Percentiles rank a stretch among this genome's conserved stretches.
Conservation (phyloP, 225 moss, liverwort and hornwort genomes). For the Pseudoscleropodium purum region DNA sequence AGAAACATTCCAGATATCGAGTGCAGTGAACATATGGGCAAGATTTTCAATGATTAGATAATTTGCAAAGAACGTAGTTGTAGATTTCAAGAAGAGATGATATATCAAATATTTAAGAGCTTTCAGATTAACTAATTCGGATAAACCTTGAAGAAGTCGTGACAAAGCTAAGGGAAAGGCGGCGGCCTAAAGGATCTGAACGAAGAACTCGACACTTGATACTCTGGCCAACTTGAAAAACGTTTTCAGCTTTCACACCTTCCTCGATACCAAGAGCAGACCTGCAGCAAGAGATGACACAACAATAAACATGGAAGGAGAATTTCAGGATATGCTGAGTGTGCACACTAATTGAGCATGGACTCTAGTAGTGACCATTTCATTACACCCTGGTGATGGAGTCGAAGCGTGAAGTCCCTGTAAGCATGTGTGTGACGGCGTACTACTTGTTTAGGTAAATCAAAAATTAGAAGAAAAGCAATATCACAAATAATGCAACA, state of each 20-base stretch:
- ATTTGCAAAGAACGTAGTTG: not conserved
- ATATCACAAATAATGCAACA: not conserved
- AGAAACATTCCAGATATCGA: not conserved
- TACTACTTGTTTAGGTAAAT: not conserved
- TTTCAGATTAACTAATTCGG: not conserved
- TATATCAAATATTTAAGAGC: not conserved
- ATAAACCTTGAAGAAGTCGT: constrained; percentile 36
- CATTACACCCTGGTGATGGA: not conserved
- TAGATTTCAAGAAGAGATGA: not conserved
- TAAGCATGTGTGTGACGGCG: not conserved
- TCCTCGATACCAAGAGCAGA: constrained; percentile 61
- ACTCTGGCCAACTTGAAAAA: constrained; percentile 70
- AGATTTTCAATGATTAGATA: not conserved
- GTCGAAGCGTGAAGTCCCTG: not conserved
- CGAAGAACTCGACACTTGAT: constrained; percentile 85
- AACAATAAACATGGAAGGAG: not conserved
- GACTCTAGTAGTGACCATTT: not conserved
- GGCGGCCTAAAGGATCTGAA: constrained; percentile 49
- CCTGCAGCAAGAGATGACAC: constrained; percentile 31
- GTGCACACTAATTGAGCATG: not conserved
- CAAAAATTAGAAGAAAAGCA: not conserved
- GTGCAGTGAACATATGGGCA: not conserved
- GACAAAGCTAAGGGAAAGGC: constrained; percentile 74
- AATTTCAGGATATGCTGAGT: not conserved
- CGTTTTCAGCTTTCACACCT: constrained; percentile 45